Conservation (phyloP, 768 basidiomycete genomes). For the Suillus americanus region DNA sequence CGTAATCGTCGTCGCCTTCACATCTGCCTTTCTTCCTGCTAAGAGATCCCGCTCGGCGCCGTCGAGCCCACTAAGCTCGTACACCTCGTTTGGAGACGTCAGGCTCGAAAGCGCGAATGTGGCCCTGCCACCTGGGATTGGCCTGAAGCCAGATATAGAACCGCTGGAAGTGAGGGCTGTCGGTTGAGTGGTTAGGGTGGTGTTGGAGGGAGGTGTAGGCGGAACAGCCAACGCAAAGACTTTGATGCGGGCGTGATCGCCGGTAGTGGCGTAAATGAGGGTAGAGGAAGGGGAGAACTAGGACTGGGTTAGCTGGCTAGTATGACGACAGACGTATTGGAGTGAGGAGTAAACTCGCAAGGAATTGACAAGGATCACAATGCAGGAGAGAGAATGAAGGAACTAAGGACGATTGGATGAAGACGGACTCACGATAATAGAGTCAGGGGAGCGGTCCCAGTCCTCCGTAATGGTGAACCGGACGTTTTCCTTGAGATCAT, state of each 20-base stretch:
- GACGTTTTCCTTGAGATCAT: conserved; percentile 66
- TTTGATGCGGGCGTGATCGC: conserved; percentile 77
- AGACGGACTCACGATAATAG: neutral
- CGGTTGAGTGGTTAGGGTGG: conserved; percentile 51
- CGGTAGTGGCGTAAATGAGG: conserved; percentile 71
- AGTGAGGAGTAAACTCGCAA: neutral
- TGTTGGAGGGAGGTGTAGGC: conserved; percentile 53
- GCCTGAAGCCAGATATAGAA: conserved; percentile 60
- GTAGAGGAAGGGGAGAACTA: conserved; percentile 76
- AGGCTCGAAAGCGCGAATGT: conserved; percentile 75
- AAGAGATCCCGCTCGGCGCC: conserved; percentile 42
- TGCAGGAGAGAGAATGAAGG: neutral
- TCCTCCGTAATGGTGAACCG: conserved; percentile 72
- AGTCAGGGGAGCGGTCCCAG: conserved; percentile 84
- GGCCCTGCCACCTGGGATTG: conserved; percentile 58
- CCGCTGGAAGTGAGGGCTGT: conserved; percentile 57
- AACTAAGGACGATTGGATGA: neutral
- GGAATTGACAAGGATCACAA: neutral
- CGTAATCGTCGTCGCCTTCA: conserved; percentile 36
- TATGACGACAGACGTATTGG: neutral
- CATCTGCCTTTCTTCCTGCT: conserved; percentile 24
- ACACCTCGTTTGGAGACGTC: conserved; percentile 79
- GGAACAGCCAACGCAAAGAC: conserved; percentile 70
- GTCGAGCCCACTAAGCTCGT: conserved; percentile 52
- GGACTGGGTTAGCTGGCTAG: neutral